These are phyloP conservation scores for Penicillium sp. DNA, from an alignment of 2,329 filamentous ascomycete genomes.

Conservation along the genomic window DNA sequence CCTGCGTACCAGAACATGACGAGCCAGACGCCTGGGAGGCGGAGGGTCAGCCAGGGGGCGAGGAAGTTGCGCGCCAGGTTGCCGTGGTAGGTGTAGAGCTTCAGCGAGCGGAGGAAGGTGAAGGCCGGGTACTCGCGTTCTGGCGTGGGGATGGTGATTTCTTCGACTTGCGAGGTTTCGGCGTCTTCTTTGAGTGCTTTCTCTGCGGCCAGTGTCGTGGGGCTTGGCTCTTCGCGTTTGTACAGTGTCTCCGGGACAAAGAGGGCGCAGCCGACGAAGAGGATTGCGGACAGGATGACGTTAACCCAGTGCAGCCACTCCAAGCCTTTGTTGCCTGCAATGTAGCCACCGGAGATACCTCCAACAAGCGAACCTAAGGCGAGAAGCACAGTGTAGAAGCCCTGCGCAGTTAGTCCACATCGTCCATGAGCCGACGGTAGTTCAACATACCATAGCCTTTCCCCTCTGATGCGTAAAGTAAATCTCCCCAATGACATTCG, in stretches of 20 bases:
- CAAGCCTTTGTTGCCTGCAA: slow-evolving; percentile 4
- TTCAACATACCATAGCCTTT: slow-evolving; percentile 11
- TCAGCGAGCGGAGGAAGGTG: slow-evolving; percentile 16
- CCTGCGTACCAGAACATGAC: slow-evolving; percentile 21
- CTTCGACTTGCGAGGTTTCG: slow-evolving; percentile 13
- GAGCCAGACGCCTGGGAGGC: slow-evolving; percentile 19
- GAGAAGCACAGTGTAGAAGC: slow-evolving; percentile 17
- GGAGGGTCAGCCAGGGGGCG: slow-evolving; percentile 16
- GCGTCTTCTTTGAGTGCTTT: slow-evolving; percentile 7
- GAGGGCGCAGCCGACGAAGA: slow-evolving; percentile 14
- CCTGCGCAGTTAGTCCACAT: slow-evolving; percentile 1
- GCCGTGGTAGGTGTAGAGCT: slow-evolving; percentile 14
- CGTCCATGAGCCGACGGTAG: neutral
- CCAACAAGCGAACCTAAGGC: slow-evolving; percentile 11
- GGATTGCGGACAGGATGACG: slow-evolving; percentile 14
- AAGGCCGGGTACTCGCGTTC: neutral
- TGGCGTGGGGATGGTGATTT: neutral
- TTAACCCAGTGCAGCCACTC: slow-evolving; percentile 21
- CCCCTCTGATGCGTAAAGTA: slow-evolving; percentile 20
- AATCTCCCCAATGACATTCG: slow-evolving; percentile 20
- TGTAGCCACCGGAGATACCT: slow-evolving; percentile 14
- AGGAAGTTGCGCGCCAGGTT: slow-evolving; percentile 9
- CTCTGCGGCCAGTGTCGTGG: neutral
- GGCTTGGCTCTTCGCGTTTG: neutral
- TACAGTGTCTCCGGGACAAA: slow-evolving; percentile 20